Base-by-base conservation (phyloP, 2,329 filamentous ascomycete species). In the Penicillium palitans region DNA sequence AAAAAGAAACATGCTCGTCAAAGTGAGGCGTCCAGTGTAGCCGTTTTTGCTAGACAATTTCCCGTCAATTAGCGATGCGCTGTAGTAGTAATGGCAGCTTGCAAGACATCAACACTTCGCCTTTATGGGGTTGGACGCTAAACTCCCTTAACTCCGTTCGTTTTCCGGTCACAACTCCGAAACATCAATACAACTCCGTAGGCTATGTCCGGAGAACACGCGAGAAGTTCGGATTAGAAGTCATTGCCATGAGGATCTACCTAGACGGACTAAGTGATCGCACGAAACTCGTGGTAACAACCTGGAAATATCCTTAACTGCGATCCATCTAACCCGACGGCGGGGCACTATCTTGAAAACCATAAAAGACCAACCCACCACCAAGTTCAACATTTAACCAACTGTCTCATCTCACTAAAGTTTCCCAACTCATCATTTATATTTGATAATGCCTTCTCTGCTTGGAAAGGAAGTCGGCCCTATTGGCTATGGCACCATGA, bases 401-500 rank as follows among this genome's bases (percentile, higher is more conserved):
- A 37, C 39, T 27, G 19, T 48, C 17, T 47, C 24, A 24, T 54
- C 33, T 39, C 31, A 4, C 3, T 29, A 10, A 13, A 45, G n/a
- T 13, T 24, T 49, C 31, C 17, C 17, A 31, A 31, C 4, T 41
- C 17, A 41, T 2, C 47, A 29, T 25, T 6, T 35, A 52, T n/a
- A 47, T 37, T 33, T 35, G 41, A 27, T 17, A 49, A 73, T 73
- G 71, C 70, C 70, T 61, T 60, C 64, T 45, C 66, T 73, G 29
- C 59, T 70, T 27, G 70, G 70, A 60, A 66, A 65, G 40, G 65
- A 70, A 66, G 73, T 85, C 50, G 81, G 81, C 54, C 67, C 73
- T 33, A 80, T 81, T 46, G 84, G 83, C 69, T 83, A 78, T 65
- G 83, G 83, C 62, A 76, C 84, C 40, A 83, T 85, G 82, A 77